Base-by-base conservation (phyloP, 768 basidiomycete genomes). In the Podaxis rugospora region DNA sequence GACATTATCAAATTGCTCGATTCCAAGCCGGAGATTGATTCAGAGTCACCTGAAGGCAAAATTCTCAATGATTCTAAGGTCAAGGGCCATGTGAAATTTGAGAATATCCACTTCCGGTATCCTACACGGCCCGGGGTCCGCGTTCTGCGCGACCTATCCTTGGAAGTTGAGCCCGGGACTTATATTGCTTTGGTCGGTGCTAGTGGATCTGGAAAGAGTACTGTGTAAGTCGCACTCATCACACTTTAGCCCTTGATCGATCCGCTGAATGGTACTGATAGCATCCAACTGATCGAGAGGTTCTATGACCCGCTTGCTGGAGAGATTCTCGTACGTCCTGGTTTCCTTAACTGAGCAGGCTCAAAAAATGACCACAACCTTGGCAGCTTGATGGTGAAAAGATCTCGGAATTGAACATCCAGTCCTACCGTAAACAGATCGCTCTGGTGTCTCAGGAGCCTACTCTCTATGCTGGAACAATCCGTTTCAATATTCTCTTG, bases 361-460 rank as follows among this genome's bases (percentile, higher is more conserved):
- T 21, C 11, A 7, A 11, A 36, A n/a, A 5, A 6, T 18, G 21
- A 39, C 46, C 54, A 35, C 51, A 25, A 55, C 61, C 49, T 55
- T 55, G 57, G 10, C 63, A 87, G 83, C 79, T 95, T 49, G 93
- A 95, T 66, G 87, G 83, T 47, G 80, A 89, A 69, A 82, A 83
- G 58, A 88, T 96, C 71, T 80, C 81, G 14, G 85, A 89, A 10
- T 81, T 91, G 64, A 94, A 94, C 65, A 77, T 95, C 44, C 85
- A 90, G 64, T 90, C 91, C 57, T 98, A 95, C 78, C 85, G 95
- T 61, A 89, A 92, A 70, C 82, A 93, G 51, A 83, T 97, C 37
- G 89, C 93, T 0, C 77, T 97, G 25, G 95, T 98, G 25, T 96
- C 94, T 51, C 95, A 98, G 71, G 92, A 93, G 66, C 92, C 92